Conservation (phyloP, 768 basidiomycete species). For the Candolleomyces eurysporus region DNA sequence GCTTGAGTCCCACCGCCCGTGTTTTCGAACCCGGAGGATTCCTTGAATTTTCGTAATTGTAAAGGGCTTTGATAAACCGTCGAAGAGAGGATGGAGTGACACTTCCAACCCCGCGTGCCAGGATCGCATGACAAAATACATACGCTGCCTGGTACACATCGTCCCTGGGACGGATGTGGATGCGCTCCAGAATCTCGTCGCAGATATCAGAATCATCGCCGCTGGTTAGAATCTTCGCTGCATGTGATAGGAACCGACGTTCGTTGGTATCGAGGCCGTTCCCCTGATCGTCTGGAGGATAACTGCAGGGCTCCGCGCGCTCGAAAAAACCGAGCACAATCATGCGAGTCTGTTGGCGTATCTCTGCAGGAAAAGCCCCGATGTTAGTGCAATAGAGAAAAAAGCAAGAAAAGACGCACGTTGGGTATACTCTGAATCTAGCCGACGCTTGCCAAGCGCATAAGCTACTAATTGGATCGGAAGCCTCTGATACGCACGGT, state of each 20-base stretch:
- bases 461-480: neutral
- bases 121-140: neutral
- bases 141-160: neutral
- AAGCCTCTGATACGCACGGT: neutral
- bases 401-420: neutral
- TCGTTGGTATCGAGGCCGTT: neutral
- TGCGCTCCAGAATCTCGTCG: neutral
- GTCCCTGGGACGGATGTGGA: neutral
- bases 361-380: neutral
- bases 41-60: neutral
- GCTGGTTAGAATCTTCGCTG: neutral
- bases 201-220: neutral
- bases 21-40: too few species aligned
- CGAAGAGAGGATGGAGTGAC: neutral
- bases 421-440: neutral
- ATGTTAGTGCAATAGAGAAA: neutral
- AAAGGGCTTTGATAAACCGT: neutral
- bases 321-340: neutral
- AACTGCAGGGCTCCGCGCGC: neutral
- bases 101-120: neutral
- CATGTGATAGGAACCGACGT: neutral
- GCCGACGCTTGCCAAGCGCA: neutral
- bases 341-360: neutral
- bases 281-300: neutral
- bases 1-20: too few species aligned